phyloP scores from a whole-genome alignment of 2,329 filamentous ascomycete species.

The Alternaria atra region DNA sequence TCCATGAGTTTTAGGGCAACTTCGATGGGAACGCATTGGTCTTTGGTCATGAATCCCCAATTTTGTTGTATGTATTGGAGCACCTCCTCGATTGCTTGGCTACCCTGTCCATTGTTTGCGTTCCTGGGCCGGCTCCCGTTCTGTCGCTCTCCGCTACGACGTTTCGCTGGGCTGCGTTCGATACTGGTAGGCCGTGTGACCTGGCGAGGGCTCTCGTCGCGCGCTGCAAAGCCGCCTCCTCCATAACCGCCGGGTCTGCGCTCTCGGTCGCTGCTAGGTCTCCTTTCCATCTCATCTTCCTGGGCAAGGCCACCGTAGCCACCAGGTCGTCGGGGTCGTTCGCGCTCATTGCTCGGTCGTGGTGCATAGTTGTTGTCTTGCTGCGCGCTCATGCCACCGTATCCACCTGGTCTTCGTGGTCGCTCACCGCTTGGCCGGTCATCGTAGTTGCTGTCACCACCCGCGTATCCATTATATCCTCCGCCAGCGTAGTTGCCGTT shows the following conservation, averaged over 20 bases:
- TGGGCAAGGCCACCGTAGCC: slow-evolving; percentile 42
- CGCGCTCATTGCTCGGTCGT: slow-evolving; percentile 30
- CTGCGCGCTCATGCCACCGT: slow-evolving; percentile 36
- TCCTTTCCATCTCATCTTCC: slow-evolving; percentile 32
- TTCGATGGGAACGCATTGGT: slow-evolving; percentile 90
- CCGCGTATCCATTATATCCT: slow-evolving; percentile 34
- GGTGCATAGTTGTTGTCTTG: slow-evolving; percentile 27
- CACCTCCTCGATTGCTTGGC: slow-evolving; percentile 63
- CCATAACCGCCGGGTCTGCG: slow-evolving; percentile 51
- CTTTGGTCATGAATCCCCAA: slow-evolving; percentile 91
- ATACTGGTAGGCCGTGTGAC: slow-evolving; percentile 52
- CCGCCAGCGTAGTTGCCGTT: slow-evolving; percentile 25
- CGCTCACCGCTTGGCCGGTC: slow-evolving; percentile 37
- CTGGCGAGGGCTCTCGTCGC: slow-evolving; percentile 36
- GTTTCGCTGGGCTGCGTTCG: slow-evolving; percentile 53
- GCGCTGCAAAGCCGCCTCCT: slow-evolving; percentile 31
- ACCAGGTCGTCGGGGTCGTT: slow-evolving; percentile 31
- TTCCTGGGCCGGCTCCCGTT: slow-evolving; percentile 38
- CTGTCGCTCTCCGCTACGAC: slow-evolving; percentile 52
- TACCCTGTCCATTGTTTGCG: slow-evolving; percentile 49
- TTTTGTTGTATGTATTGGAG: slow-evolving; percentile 85
- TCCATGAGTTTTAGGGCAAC: slow-evolving; percentile 95
- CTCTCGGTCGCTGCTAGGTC: slow-evolving; percentile 35
- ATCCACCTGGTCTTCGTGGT: slow-evolving; percentile 44
- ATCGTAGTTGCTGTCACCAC: slow-evolving; percentile 24